Base-by-base conservation (phyloP, 2,329 filamentous ascomycete genomes). In the Sporothrix pseudoabietina region DNA sequence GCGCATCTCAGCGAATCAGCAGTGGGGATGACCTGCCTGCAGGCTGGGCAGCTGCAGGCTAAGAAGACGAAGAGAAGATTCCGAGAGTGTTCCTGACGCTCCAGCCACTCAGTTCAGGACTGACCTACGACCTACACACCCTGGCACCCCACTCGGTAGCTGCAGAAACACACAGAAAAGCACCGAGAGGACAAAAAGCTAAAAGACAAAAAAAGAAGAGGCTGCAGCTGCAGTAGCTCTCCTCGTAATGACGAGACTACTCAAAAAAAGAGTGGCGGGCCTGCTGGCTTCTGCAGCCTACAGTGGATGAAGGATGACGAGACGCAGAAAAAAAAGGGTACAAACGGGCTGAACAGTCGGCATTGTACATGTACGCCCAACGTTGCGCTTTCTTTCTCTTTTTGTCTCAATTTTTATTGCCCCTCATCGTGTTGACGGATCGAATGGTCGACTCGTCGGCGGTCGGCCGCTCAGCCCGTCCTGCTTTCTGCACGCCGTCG, bases 151-250 rank as follows among this genome's bases (percentile, higher is more conserved):
- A 30, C 61, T 47, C n/a, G 10, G 35, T 26, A 66, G 61, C 61
- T 47, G 61, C 61, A 66, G 61, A 26, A 47, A 26, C n/a, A 26
- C 35, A 10, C 52, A 26, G 26, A 26, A 19, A 26, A 19, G 5
- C 55, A 35, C 35, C 35, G 8, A 35, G 35, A 3, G 35, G 4
- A 35, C 35, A 35, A 35, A 35, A 35, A 8, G 35, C 35, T 5
- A 35, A 35, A 35, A 8, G 35, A 35, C 35, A 4, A 35, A 44
- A 55, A 30, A 55, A 55, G 7, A 55, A 26, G n/a, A 55, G 52
- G 52, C 52, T 35, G 7, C n/a, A 32, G 63, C 12, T 66, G 41
- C 63, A 66, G 63, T 66, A 66, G 63, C 63, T 66, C 19, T 66
- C 44, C 63, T 66, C 63, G 63, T 66, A 49, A 65, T 65, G 35